phyloP scores from a whole-genome alignment of 1,284 basidiomycete species.

The Phellopilus nigrolimitatus region DNA sequence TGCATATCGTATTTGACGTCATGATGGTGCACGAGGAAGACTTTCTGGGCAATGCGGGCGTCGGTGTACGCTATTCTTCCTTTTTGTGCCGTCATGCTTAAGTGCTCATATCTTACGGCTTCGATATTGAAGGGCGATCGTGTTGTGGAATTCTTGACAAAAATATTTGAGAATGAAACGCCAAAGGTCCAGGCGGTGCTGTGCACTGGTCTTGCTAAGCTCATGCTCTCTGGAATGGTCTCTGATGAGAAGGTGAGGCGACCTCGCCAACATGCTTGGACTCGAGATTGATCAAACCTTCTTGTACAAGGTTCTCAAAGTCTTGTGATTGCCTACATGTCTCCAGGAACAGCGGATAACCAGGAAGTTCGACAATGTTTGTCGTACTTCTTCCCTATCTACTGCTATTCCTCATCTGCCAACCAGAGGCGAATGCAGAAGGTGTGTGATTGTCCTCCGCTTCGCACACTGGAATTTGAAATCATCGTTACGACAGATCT shows the following conservation, averaged over 20 bases:
- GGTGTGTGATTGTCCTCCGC: conserved; percentile 38
- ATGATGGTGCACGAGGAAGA: conserved; percentile 85
- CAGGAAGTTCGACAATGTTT: conserved; percentile 89
- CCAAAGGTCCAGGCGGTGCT: conserved; percentile 77
- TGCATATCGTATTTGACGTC: conserved; percentile 91
- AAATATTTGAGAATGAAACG: conserved; percentile 67
- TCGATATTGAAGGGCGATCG: conserved; percentile 49
- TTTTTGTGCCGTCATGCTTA: conserved; percentile 4
- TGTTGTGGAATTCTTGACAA: conserved; percentile 73
- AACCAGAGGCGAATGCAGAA: conserved; percentile 82
- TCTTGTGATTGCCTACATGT: conserved; percentile 82
- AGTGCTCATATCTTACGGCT: neutral
- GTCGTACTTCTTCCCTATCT: conserved; percentile 94
- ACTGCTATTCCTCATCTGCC: conserved; percentile 77
- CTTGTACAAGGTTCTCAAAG: conserved; percentile 65
- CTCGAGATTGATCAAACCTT: neutral
- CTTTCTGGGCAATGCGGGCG: conserved; percentile 56
- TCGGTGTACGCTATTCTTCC: conserved; percentile 39
- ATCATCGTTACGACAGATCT: conserved; percentile 48
- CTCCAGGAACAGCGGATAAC: conserved; percentile 82
- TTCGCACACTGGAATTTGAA: neutral
- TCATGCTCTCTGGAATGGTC: conserved; percentile 83
- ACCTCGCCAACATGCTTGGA: neutral
- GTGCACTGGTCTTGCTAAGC: conserved; percentile 83
- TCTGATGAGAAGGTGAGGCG: conserved; percentile 64